phyloP scores from a whole-genome alignment of 2,329 filamentous ascomycete species.

The Plenodomus tracheiphilus region DNA sequence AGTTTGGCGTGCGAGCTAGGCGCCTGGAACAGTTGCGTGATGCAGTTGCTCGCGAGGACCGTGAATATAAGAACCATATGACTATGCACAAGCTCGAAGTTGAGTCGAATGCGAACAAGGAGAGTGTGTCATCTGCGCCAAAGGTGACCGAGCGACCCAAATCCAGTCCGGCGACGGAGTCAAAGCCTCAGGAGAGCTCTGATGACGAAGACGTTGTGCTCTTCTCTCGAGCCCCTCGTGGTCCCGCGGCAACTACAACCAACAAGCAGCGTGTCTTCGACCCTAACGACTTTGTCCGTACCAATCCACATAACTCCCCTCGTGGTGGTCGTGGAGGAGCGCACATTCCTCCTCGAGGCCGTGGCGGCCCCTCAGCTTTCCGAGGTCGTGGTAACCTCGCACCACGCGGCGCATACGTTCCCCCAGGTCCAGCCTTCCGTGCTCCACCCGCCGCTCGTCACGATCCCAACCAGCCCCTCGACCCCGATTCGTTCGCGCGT shows the following conservation, averaged over 20 bases:
- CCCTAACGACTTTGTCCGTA: slow-evolving; percentile 53
- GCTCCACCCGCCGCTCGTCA: slow-evolving; percentile 30
- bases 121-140: slow-evolving; percentile 13
- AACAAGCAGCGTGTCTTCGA: slow-evolving; percentile 47
- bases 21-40: slow-evolving; percentile 55
- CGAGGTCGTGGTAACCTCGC: slow-evolving; percentile 36
- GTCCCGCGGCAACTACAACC: slow-evolving; percentile 33
- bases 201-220: slow-evolving; percentile 47
- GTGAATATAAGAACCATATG: slow-evolving; percentile 50
- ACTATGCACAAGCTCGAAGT: slow-evolving; percentile 44
- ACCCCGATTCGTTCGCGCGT: slow-evolving; percentile 46
- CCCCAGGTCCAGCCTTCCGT: slow-evolving; percentile 32
- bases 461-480: slow-evolving; percentile 44
- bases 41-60: slow-evolving; percentile 53
- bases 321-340: slow-evolving; percentile 26
- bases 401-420: slow-evolving; percentile 35
- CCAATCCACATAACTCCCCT: slow-evolving; percentile 30
- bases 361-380: slow-evolving; percentile 24
- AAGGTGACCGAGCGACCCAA: slow-evolving; percentile 30
- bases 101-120: slow-evolving; percentile 23
- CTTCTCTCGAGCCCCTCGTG: slow-evolving; percentile 43
- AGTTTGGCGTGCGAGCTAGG: slow-evolving; percentile 56
- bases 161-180: slow-evolving; percentile 26
- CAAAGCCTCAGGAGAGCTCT: slow-evolving; percentile 25
- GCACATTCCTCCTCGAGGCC: slow-evolving; percentile 26